Evolutionary conservation across 129 eudicot genomes (phyloP), one percentile per base, ranked within the genome.

Genomic region (Ambrosia artemisiifolia): DNA sequence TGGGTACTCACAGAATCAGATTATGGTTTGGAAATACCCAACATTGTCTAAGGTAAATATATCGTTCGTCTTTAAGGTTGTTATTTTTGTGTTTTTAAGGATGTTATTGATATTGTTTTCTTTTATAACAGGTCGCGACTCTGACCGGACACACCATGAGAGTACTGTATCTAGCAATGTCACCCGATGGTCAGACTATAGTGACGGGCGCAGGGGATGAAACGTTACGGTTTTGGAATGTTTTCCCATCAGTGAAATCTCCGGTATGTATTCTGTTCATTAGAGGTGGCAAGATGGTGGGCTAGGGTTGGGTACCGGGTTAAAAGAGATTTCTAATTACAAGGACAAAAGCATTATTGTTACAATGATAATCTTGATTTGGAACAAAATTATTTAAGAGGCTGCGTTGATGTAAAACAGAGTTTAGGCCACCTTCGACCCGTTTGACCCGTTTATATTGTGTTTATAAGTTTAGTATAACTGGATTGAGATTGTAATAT

Each of bases 171-270:
- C 86, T 94, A 53, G 97, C 99, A 36, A 79, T 82, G 82, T 94
- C 99, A 44, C 99, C 99, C 14, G 99, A 94, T 85, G 99, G 99
- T 35, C 99, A 93, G 88, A 94, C 99, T 7, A 90, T 94, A 63
- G 99, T 94, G 68, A 94, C 99, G 19, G 99, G 97, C 38, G 99
- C 99, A 0, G 99, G 99, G 38, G 97, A 94, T 36, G 99, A 94
- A 74, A 94, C 99, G 0, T 82, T 94, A 55, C 68, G 99, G 46
- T 94, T 94, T 78, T 94, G 99, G 99, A 94, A 94, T 69, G 90
- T 90, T 17, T 94, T 94, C 84, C 99, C 99, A 19, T 94, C 97
- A 1, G 80, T 85, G 12, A 94, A 88, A 74, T 82, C 97, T 16
- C 92, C 88, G 69, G 98, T 92, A 77, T 17, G 57, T 47, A 4